Evolutionary conservation across 1,284 basidiomycete species (phyloP).

Genomic region (Rhodotorula glutinis): DNA sequence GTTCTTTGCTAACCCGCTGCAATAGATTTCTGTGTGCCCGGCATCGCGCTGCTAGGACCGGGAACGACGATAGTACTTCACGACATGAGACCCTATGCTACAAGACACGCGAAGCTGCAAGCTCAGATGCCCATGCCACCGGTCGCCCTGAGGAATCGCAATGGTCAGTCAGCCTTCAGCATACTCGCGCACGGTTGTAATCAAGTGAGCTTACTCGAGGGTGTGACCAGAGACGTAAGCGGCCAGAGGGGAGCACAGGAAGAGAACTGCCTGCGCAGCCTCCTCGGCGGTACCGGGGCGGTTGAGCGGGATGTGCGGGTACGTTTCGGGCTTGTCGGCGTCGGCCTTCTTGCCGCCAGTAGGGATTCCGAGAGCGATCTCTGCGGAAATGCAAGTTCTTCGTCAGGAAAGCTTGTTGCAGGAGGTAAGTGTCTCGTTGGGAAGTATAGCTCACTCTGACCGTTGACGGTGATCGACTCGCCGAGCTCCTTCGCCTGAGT

Average conservation of each 20-base stretch:
- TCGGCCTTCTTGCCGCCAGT: conserved; percentile 46
- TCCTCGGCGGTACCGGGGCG: conserved; percentile 57
- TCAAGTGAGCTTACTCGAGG: conserved; percentile 60
- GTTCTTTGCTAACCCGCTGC: too few species aligned
- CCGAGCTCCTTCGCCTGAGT: conserved; percentile 73
- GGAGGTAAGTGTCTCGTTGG: too few species aligned
- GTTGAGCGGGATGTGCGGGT: conserved; percentile 57
- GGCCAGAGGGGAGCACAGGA: conserved; percentile 63
- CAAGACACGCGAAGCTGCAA: not conserved
- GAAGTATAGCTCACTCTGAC: conserved; percentile 55
- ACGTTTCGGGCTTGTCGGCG: conserved; percentile 25
- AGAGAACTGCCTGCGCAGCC: conserved; percentile 54
- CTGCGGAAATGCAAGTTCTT: conserved; percentile 6
- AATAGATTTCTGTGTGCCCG: too few species aligned
- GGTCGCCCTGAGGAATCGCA: conserved; percentile 47
- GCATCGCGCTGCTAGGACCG: too few species aligned
- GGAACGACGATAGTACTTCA: too few species aligned
- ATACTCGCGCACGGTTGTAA: not conserved
- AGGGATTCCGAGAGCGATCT: conserved; percentile 73
- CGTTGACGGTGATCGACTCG: conserved; percentile 70
- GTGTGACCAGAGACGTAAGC: conserved; percentile 78
- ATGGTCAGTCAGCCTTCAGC: not conserved
- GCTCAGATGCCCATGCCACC: conserved; percentile 49
- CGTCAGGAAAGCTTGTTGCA: too few species aligned
- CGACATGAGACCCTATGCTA: not conserved